Evolutionary conservation across 2,329 filamentous ascomycete species (phyloP), one percentile per base, ranked within the genome.

Genomic region (Cladosporium sp.): DNA sequence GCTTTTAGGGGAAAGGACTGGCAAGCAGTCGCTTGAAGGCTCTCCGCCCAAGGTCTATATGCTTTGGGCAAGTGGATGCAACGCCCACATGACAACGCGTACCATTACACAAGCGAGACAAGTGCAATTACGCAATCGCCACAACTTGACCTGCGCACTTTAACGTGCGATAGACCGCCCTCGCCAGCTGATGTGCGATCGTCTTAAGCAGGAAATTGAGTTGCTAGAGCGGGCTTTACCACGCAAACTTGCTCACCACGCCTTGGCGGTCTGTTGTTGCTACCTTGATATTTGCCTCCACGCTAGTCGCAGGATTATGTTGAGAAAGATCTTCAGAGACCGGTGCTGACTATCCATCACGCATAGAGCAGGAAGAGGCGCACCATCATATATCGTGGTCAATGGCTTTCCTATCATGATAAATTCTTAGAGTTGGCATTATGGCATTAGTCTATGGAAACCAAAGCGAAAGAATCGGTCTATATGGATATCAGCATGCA

Each of bases 171-270:
- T 28, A 18, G 21, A 28, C 21, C 31, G 33, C 8, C n/a, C 18
- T 21, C 40, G 28, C 29, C 11, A 31, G 10, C n/a, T 21, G 14
- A 33, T 40, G 18, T 23, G 55, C n/a, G 31, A 23, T 40, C 16
- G 31, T n/a, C 8, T 31, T 33, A n/a, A 31, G 52, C 28, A 33
- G 52, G 7, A 21, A 31, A 29, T 14, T 55, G 52, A 33, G 28
- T 29, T 10, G 31, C 50, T 53, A 31, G 28, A 53, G 29, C 11
- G 50, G 28, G 18, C 28, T 55, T 33, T 21, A n/a, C 40, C 40
- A 28, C 55, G 55, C 55, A 57, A 57, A 57, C 55, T 57, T 57
- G 55, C 55, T 57, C 55, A 57, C 5, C 3, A 28, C 21, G n/a
- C 11, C 55, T 57, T 57, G 55, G 55, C 55, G 55, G 55, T 26